Conservation (phyloP, 169 alveolate genomes). For the Plasmodium inui region DNA sequence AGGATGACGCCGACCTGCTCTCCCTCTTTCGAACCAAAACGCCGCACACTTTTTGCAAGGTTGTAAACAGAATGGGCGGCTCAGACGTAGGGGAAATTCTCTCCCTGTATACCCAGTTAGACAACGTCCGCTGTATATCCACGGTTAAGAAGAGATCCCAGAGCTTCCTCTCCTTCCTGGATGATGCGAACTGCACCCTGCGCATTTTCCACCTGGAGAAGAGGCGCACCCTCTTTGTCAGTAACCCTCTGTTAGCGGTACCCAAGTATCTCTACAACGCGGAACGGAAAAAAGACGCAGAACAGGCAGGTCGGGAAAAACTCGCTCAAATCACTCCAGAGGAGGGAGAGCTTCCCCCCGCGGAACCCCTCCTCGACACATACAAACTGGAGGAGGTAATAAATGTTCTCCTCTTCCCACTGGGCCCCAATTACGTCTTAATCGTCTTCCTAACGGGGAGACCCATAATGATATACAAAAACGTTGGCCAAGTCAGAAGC, state of each 20-base stretch:
- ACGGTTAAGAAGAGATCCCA: not conserved
- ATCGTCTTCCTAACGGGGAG: conserved; percentile 53
- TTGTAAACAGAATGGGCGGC: conserved; percentile 1
- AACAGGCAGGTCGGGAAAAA: not conserved
- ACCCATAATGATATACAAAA: conserved; percentile 51
- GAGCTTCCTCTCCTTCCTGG: not conserved
- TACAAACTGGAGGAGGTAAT: conserved; percentile 29
- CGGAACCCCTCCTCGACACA: not conserved
- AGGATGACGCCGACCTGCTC: not conserved
- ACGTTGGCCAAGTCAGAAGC: not conserved
- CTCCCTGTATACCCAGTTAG: not conserved
- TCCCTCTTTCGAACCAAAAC: not conserved
- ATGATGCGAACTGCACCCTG: not conserved
- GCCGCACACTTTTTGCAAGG: not conserved
- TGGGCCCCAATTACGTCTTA: conserved; percentile 31
- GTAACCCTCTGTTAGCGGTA: conserved; percentile 5
- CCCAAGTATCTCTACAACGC: conserved; percentile 37
- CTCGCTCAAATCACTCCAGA: not conserved
- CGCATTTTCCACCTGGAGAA: conserved; percentile 11
- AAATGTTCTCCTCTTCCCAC: conserved; percentile 30
- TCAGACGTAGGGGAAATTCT: not conserved
- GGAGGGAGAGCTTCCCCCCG: not conserved
- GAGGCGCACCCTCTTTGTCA: conserved; percentile 1
- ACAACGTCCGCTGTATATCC: conserved; percentile 20
- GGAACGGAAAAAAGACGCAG: not conserved